phyloP scores from a whole-genome alignment of 768 basidiomycete species.

The Fibroporia radiculosa region DNA sequence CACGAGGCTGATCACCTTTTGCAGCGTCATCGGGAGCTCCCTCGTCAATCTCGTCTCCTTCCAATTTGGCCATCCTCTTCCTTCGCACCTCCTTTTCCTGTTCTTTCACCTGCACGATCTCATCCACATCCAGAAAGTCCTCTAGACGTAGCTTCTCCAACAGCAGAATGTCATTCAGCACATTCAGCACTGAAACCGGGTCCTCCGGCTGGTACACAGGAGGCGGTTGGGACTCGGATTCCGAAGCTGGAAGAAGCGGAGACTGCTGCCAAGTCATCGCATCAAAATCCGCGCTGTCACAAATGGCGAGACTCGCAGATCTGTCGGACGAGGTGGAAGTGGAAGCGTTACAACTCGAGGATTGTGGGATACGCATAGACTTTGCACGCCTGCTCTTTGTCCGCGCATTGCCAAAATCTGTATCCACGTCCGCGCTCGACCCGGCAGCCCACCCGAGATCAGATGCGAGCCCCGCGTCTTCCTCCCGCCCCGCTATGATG shows the following conservation, averaged over 20 bases:
- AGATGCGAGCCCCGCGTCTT: background rate
- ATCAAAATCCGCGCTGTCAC: background rate
- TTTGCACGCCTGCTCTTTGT: background rate
- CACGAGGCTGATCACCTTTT: background rate
- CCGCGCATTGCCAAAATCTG: background rate
- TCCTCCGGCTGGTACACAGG: constrained; percentile 8
- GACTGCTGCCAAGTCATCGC: constrained; percentile 10
- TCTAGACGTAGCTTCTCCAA: constrained; percentile 10
- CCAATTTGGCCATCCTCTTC: background rate
- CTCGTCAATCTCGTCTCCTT: background rate
- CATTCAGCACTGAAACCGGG: constrained; percentile 6
- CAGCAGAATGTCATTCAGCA: constrained; percentile 6
- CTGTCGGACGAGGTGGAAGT: background rate
- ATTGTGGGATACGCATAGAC: background rate
- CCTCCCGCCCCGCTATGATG: background rate
- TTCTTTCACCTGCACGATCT: constrained; percentile 6
- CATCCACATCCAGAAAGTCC: constrained; percentile 16
- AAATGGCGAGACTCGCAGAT: background rate
- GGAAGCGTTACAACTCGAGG: too few relatives aligned
- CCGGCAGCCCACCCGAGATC: background rate
- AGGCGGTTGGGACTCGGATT: constrained; percentile 9
- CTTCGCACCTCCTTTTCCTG: background rate
- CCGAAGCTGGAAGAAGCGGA: too few relatives aligned
- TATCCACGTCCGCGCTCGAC: background rate
- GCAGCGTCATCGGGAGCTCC: background rate